A percentile compares a stretch with the other conserved stretches of the same genome.
Conservation (phyloP, 164 flowering plant genomes). For the Malania oleifera region DNA sequence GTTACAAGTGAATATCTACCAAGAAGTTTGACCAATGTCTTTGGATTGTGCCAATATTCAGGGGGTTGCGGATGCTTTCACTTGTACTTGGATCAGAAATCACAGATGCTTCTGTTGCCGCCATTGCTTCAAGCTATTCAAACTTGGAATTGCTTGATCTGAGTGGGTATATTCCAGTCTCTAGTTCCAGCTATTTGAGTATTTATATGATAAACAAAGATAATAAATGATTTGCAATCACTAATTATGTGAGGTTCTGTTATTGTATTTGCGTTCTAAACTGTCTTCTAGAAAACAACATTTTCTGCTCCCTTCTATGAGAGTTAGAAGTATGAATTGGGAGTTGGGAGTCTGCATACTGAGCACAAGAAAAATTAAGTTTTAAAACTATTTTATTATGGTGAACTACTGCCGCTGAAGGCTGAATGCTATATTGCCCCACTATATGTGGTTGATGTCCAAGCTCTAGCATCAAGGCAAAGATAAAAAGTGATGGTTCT, state of each 20-base stretch:
- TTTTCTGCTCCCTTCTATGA: neutral
- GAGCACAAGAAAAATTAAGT: no score
- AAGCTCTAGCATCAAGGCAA: no score
- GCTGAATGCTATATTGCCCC: no score
- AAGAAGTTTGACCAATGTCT: neutral
- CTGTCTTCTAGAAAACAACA: neutral
- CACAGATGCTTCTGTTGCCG: slow-evolving; percentile 97
- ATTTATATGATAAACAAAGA: neutral
- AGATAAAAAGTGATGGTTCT: no score
- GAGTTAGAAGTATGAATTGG: neutral
- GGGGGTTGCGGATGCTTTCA: slow-evolving; percentile 90
- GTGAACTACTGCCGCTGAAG: no score
- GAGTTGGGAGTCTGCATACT: neutral
- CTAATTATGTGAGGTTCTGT: neutral
- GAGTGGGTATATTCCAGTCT: slow-evolving; percentile 68
- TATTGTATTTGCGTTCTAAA: slow-evolving; percentile 1
- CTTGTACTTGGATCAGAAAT: slow-evolving; percentile 88
- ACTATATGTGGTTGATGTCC: no score
- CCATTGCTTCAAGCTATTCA: slow-evolving; percentile 78
- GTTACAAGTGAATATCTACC: neutral
- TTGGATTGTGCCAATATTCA: slow-evolving; percentile 18
- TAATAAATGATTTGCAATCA: no score
- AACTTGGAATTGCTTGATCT: slow-evolving; percentile 82
- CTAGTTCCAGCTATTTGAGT: neutral
- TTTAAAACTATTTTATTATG: no score